Evolutionary conservation across 1,139 yeast genomes (phyloP).

Genomic region (Pichia norvegensis): DNA sequence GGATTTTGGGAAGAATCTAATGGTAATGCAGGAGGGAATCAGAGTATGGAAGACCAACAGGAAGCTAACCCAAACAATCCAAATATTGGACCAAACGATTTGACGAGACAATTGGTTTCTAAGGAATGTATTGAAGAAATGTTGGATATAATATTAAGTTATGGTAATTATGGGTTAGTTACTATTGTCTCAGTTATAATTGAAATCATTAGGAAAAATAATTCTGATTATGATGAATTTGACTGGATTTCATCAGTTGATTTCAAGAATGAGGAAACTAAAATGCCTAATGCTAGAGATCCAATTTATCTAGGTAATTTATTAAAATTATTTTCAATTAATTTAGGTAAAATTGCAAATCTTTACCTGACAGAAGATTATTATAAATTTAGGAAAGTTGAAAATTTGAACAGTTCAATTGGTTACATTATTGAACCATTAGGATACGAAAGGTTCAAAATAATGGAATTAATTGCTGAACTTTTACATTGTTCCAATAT

Average conservation of each 20-base stretch:
- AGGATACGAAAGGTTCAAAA: conserved; percentile 90
- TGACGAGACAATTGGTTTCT: conserved; percentile 82
- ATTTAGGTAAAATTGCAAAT: conserved; percentile 24
- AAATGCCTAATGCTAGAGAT: conserved; percentile 88
- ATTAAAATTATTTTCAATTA: conserved; percentile 53
- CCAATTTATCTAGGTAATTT: conserved; percentile 88
- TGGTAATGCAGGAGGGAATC: conserved; percentile 6
- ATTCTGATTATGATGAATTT: conserved; percentile 76
- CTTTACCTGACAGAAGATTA: conserved; percentile 26
- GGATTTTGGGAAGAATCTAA: conserved; percentile 30
- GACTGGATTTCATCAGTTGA: conserved; percentile 27
- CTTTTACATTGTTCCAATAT: conserved; percentile 92
- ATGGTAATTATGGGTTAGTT: conserved; percentile 77
- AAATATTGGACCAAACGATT: conserved; percentile 94
- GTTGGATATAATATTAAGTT: conserved; percentile 70
- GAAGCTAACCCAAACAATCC: conserved; percentile 44
- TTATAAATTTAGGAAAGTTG: conserved; percentile 17
- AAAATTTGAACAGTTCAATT: conserved; percentile 21
- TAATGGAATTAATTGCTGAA: conserved; percentile 92
- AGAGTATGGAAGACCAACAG: conserved; percentile 19
- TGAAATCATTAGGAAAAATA: conserved; percentile 90
- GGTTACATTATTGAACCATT: conserved; percentile 68
- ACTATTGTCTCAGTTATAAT: conserved; percentile 94
- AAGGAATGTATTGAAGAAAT: conserved; percentile 55
- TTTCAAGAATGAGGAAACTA: conserved; percentile 10